A percentile compares a stretch with the other conserved stretches of the same genome.
Evolutionary conservation across 257 asterid genomes (phyloP).

Genomic region (Solanum pimpinellifolium): DNA sequence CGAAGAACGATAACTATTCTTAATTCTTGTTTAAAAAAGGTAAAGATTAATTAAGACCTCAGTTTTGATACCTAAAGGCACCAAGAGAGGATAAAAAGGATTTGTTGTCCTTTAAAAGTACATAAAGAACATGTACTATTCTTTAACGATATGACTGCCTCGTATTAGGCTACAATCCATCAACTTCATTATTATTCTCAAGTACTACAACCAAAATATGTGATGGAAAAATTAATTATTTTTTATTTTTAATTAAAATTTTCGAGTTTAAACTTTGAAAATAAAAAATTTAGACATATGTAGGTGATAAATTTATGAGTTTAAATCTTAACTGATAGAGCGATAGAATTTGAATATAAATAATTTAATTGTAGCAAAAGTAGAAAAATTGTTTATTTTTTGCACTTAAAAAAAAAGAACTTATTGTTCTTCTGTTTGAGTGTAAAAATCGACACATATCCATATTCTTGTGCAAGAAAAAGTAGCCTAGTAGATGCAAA

Average conservation of each 20-base stretch:
- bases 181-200: neutral
- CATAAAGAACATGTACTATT: constrained; percentile 13
- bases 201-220: neutral
- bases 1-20: too few species aligned
- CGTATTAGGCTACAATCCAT: neutral
- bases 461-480: neutral
- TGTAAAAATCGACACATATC: neutral
- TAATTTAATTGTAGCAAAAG: neutral
- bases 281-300: accelerated
- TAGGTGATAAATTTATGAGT: neutral
- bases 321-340: neutral
- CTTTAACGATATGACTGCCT: constrained; percentile 4
- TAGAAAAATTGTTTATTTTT: neutral
- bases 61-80: neutral
- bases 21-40: neutral
- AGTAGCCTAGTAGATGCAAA: neutral
- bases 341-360: neutral
- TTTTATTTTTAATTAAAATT: neutral
- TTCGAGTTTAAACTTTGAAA: neutral
- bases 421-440: neutral
- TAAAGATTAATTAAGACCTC: neutral
- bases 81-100: neutral
- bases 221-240: neutral
- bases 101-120: neutral
- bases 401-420: neutral